Evolutionary conservation across 2,329 filamentous ascomycete genomes (phyloP).

Genomic region (Calonectria pseudoturangicola): DNA sequence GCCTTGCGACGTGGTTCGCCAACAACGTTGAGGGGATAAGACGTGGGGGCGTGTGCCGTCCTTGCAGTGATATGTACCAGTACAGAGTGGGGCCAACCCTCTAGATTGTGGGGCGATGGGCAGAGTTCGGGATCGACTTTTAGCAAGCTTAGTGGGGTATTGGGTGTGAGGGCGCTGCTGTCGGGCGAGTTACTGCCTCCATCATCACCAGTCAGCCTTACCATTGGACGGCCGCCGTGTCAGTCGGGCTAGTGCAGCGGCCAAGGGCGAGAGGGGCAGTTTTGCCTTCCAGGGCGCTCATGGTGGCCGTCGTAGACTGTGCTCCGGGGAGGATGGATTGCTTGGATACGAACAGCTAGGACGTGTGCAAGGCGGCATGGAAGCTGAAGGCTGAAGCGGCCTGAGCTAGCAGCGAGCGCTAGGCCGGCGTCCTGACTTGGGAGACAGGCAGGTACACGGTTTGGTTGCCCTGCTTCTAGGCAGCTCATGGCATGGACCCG

Average conservation of each 20-base stretch:
- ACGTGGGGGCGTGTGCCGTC: background rate
- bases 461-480: slow-evolving; percentile 1
- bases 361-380: background rate
- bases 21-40: background rate
- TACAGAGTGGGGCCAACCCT: background rate
- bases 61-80: background rate
- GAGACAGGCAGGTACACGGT: background rate
- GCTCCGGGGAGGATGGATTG: background rate
- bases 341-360: background rate
- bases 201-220: background rate
- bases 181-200: slow-evolving; percentile 11
- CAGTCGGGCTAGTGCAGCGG: background rate
- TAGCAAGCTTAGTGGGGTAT: background rate
- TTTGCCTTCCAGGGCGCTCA: background rate
- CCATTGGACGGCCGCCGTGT: slow-evolving; percentile 1
- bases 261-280: background rate
- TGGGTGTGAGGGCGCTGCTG: slow-evolving; percentile 1
- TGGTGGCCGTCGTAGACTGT: background rate
- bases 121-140: slow-evolving; percentile 14
- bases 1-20: slow-evolving; percentile 30
- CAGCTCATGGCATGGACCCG: slow-evolving; percentile 1
- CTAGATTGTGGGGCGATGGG: background rate
- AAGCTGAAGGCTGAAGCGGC: slow-evolving; percentile 10
- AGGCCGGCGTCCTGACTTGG: background rate
- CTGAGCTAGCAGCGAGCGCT: slow-evolving; percentile 4